phyloP scores from a whole-genome alignment of 495 filamentous ascomycete genomes.

The Podospora comata region DNA sequence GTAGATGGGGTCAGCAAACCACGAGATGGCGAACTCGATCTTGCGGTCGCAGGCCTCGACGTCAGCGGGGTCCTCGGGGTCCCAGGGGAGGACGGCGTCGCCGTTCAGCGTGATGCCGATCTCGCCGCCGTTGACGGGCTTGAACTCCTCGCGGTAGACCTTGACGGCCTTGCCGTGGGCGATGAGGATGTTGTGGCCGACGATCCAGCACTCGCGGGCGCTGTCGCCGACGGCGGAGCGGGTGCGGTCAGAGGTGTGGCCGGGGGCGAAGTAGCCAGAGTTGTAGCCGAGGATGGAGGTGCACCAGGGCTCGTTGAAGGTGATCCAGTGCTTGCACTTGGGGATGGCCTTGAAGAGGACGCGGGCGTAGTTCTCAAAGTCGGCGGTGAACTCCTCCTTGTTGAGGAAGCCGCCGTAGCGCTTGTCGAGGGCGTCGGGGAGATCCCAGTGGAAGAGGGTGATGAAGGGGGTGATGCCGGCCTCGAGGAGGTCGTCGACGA shows the following conservation, averaged over 20 bases:
- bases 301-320: constrained; percentile 65
- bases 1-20: constrained; percentile 76
- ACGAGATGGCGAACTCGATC: constrained; percentile 62
- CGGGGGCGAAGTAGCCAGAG: constrained; percentile 58
- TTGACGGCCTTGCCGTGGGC: constrained; percentile 62
- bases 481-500: constrained; percentile 57
- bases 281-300: constrained; percentile 59
- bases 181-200: constrained; percentile 59
- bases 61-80: constrained; percentile 53
- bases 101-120: constrained; percentile 64
- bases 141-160: constrained; percentile 66
- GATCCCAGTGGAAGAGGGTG: constrained; percentile 65
- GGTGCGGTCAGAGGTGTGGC: constrained; percentile 55
- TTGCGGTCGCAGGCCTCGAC: constrained; percentile 61
- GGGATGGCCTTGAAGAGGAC: constrained; percentile 55
- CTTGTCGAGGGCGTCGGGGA: constrained; percentile 58
- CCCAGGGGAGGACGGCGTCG: constrained; percentile 58
- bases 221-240: constrained; percentile 55
- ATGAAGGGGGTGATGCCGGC: constrained; percentile 59
- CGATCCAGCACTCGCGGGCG: constrained; percentile 56
- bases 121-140: constrained; percentile 54
- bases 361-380: constrained; percentile 60
- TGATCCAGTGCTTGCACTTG: constrained; percentile 63
- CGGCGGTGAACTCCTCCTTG: constrained; percentile 55
- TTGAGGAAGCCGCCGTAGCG: constrained; percentile 60